Evolutionary conservation across 352 stramenopile species (phyloP).

Genomic region (Pythium monospermum): DNA sequence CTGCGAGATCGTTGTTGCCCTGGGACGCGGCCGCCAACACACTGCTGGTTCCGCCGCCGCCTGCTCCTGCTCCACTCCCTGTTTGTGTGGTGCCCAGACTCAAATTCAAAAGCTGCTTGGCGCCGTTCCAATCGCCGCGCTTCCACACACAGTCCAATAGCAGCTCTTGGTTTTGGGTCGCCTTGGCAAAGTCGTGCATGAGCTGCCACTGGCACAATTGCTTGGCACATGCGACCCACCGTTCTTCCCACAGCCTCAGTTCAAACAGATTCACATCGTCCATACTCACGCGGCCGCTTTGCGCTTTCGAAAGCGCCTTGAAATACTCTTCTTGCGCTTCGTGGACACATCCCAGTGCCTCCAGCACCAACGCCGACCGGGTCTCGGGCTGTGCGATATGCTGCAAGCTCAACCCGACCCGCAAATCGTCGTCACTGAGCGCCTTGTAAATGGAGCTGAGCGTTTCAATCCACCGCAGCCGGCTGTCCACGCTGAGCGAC

Average conservation of each 20-base stretch:
- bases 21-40: constrained; percentile 7
- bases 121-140: constrained; percentile 83
- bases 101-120: constrained; percentile 66
- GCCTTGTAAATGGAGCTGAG: constrained; percentile 84
- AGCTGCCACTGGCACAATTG: constrained; percentile 91
- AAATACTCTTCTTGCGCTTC: constrained; percentile 89
- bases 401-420: constrained; percentile 72
- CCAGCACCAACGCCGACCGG: constrained; percentile 59
- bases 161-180: constrained; percentile 89
- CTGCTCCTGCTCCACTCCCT: neutral
- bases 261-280: constrained; percentile 86
- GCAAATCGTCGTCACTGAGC: constrained; percentile 80
- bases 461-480: constrained; percentile 82
- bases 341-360: constrained; percentile 78
- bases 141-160: constrained; percentile 92
- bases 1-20: constrained; percentile 2
- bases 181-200: constrained; percentile 90
- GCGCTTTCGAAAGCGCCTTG: constrained; percentile 68
- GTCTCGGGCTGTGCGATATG: constrained; percentile 76
- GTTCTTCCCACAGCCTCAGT: constrained; percentile 81
- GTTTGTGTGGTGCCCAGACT: constrained; percentile 11
- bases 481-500: constrained; percentile 56
- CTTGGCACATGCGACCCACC: constrained; percentile 89
- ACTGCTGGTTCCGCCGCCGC: neutral
- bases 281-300: constrained; percentile 64